Base-by-base conservation (phyloP, 768 basidiomycete species). In the Lactarius sanguifluus region DNA sequence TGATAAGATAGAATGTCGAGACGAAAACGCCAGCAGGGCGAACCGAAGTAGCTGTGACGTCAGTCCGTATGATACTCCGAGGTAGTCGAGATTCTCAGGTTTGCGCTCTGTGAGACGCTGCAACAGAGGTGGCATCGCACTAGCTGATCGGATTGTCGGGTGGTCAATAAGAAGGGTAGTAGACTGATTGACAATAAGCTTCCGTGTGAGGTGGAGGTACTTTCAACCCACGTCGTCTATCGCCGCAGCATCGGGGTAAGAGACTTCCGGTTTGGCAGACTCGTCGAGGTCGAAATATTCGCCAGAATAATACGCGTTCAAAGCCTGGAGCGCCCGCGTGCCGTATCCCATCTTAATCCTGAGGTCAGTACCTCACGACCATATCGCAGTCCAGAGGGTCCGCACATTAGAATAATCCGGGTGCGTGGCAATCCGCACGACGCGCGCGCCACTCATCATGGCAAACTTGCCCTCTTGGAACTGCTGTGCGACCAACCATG, bases 381-480 rank as follows among this genome's bases (percentile, higher is more conserved):
- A 45, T 18, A 69, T 61, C 20, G 50, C 40, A 63, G 28, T 18
- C 34, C 16, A 30, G 43, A 34, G 32, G 45, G 15, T 6, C 81
- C 89, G 74, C 70, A 95, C 94, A 72, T 86, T 90, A 45, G 91
- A 86, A 74, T 96, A 96, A 75, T 98, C 96, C 0, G 97, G 97
- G 78, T 97, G 95, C 36, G 92, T 94, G 36, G 97, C 96, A 60
- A 99, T 89, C 64, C 97, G 81, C 18, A 99, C 96, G 28, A 99
- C 79, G 57, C 97, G 81, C 7, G 91, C 96, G 0, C 97, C 97
- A 47, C 92, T 94, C 69, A 99, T 79, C 77, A 85, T 81, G 7
- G 93, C 96, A 77, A 99, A 99, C 75, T 91, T 90, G 71, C 85
- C 89, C 76, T 99, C 97, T 79, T 97, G 94, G 81, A 92, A 99